Evolutionary conservation across 1,139 yeast genomes (phyloP), one percentile per base, ranked within the genome.

Genomic region (Lodderomyces pseudojiufengensis): DNA sequence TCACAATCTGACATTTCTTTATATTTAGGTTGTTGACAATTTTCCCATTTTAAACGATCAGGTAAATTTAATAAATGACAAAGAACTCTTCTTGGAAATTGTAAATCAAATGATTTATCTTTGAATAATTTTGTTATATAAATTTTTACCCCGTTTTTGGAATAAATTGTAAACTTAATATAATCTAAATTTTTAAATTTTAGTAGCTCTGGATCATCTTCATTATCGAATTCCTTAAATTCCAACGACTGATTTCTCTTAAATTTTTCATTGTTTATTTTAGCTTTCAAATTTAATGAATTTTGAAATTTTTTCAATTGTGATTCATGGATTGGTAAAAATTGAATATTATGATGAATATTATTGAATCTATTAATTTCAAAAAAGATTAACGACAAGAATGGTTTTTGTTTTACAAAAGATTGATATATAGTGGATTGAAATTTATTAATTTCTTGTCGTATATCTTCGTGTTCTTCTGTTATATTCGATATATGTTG

Each of bases 61-160:
- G 82, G 80, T 15, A 76, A 60, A 33, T 70, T 72, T 36, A 85
- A 54, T 5, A 80, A 55, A 45, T 66, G 69, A 0, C 95, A 87
- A 27, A 84, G 50, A 1, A 83, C 88, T 48, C 88, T 67, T 52
- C 95, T 66, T 1, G 95, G 94, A 48, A 85, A 84, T 47, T 84
- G 95, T 10, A 84, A 59, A 54, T 85, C 95, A 7, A 84, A 59
- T 4, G 54, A 45, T 30, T 56, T 54, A 5, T 45, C 45, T 0
- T 47, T 44, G 16, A 56, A 55, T 7, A 71, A 46, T 15, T 52
- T 49, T 23, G 64, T 42, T 27, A 60, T 46, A 37, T 50, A 61
- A 12, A 44, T 43, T 1, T 48, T 50, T 12, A 38, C 46, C 4
- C 46, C 43, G 1, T 36, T 35, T 4, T 46, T 50, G 3, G 39